These are phyloP conservation scores for Claviceps pazoutovae DNA, from an alignment of 2,329 filamentous ascomycete species.

Conservation along the genomic window DNA sequence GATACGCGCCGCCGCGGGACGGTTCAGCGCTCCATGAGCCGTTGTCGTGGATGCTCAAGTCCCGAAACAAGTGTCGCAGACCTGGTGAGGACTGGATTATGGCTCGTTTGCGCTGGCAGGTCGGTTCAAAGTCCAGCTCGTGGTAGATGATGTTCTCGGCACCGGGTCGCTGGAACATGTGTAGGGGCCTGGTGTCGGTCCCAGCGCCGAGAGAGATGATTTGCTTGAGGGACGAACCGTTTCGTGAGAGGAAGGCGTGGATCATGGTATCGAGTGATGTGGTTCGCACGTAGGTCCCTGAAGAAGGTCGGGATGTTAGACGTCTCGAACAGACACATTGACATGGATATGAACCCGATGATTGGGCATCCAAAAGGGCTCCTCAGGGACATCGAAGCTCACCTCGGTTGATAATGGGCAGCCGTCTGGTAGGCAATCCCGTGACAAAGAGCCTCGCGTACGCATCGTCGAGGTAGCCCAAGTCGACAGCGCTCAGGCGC, in stretches of 20 bases:
- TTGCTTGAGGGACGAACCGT: slow-evolving; percentile 38
- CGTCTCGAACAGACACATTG: background rate
- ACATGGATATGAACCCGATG: background rate
- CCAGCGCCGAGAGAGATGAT: slow-evolving; percentile 88
- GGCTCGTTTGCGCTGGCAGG: slow-evolving; percentile 52
- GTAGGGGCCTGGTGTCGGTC: slow-evolving; percentile 80
- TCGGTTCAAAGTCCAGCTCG: slow-evolving; percentile 76
- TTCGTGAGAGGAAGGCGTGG: slow-evolving; percentile 47
- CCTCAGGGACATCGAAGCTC: slow-evolving; percentile 11
- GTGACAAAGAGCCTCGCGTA: slow-evolving; percentile 61
- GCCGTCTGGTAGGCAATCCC: slow-evolving; percentile 43
- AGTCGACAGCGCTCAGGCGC: slow-evolving; percentile 71
- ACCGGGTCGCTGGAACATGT: slow-evolving; percentile 41
- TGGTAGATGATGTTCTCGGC: slow-evolving; percentile 55
- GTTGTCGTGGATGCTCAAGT: slow-evolving; percentile 16
- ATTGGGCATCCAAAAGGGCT: no score
- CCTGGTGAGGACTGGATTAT: slow-evolving; percentile 32
- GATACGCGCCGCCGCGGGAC: slow-evolving; percentile 28
- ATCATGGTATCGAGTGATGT: slow-evolving; percentile 70
- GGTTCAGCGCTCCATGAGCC: slow-evolving; percentile 30
- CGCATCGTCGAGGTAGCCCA: slow-evolving; percentile 72
- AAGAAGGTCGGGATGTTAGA: background rate
- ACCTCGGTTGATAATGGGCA: slow-evolving; percentile 94
- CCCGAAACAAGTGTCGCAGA: slow-evolving; percentile 25
- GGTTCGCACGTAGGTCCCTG: slow-evolving; percentile 87